These are phyloP conservation scores for Debaryomyces tyrocola DNA, from an alignment of 805 yeast species.

Conservation along the genomic window DNA sequence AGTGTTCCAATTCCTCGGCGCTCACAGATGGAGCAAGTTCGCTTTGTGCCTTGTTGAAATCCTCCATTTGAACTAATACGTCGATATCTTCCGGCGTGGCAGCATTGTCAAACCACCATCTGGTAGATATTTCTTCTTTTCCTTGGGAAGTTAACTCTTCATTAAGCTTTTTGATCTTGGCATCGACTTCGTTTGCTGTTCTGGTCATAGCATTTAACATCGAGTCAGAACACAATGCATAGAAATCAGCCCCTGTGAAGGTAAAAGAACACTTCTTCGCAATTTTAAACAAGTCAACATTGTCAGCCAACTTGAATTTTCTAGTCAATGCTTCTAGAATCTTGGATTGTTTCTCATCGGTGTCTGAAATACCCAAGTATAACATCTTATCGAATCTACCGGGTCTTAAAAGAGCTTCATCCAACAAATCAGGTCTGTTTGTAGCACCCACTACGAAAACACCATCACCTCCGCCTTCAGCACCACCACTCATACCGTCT, in stretches of 20 bases:
- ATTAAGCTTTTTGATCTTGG: constrained; percentile 57
- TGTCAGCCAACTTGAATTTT: constrained; percentile 63
- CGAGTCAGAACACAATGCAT: constrained; percentile 93
- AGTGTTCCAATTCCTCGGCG: constrained; percentile 81
- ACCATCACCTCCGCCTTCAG: constrained; percentile 60
- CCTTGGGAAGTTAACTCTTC: constrained; percentile 23
- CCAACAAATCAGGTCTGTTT: constrained; percentile 91
- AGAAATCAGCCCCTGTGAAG: constrained; percentile 98
- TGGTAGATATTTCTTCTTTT: constrained; percentile 52
- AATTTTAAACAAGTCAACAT: constrained; percentile 57
- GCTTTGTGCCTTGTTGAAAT: constrained; percentile 72
- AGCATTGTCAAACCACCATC: constrained; percentile 89
- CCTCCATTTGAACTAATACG: constrained; percentile 68
- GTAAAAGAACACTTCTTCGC: constrained; percentile 80
- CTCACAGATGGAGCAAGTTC: constrained; percentile 85
- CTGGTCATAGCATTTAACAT: constrained; percentile 96
- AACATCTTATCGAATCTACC: constrained; percentile 95
- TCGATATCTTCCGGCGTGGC: constrained; percentile 66
- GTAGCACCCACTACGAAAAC: constrained; percentile 99
- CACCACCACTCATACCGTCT: constrained; percentile 90
- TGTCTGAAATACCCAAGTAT: constrained; percentile 89
- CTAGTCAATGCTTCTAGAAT: constrained; percentile 86
- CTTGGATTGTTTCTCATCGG: constrained; percentile 83
- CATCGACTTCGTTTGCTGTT: constrained; percentile 74
- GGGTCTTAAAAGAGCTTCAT: constrained; percentile 90